phyloP scores from a whole-genome alignment of 1,284 basidiomycete species.

The Rhodofomes roseus region DNA sequence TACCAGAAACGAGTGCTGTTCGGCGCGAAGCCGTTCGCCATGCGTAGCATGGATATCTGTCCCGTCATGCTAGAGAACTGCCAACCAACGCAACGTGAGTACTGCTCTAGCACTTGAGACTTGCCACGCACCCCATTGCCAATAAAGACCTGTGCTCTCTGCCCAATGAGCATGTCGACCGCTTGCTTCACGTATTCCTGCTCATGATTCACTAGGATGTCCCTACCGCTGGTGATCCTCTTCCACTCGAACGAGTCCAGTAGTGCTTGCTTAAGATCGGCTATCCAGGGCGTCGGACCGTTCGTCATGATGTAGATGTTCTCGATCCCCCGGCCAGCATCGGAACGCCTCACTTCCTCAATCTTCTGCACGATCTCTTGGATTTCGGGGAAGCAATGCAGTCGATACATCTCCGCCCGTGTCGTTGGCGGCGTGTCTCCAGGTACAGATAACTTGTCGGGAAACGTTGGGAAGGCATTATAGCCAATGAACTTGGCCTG shows the following conservation, averaged over 20 bases:
- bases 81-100: neutral
- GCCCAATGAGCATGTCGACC: constrained; percentile 43
- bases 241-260: constrained; percentile 18
- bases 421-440: constrained; percentile 21
- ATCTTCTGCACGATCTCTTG: constrained; percentile 38
- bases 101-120: neutral
- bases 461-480: constrained; percentile 38
- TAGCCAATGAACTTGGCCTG: constrained; percentile 37
- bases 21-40: constrained; percentile 39
- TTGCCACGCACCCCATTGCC: constrained; percentile 40
- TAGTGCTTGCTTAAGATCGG: constrained; percentile 25
- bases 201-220: constrained; percentile 34
- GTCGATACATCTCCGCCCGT: constrained; percentile 27
- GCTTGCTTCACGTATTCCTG: constrained; percentile 36
- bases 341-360: constrained; percentile 21
- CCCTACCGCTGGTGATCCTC: constrained; percentile 30
- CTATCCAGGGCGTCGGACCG: constrained; percentile 28
- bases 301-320: constrained; percentile 38
- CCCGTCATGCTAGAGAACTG: constrained; percentile 59
- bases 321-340: constrained; percentile 19
- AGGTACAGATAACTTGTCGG: constrained; percentile 34
- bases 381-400: constrained; percentile 40
- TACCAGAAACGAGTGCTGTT: constrained; percentile 38
- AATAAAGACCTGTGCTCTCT: constrained; percentile 39
- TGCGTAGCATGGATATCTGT: constrained; percentile 52